Evolutionary conservation across 345 rosid genomes (phyloP).

Genomic region (Murraya paniculata): DNA sequence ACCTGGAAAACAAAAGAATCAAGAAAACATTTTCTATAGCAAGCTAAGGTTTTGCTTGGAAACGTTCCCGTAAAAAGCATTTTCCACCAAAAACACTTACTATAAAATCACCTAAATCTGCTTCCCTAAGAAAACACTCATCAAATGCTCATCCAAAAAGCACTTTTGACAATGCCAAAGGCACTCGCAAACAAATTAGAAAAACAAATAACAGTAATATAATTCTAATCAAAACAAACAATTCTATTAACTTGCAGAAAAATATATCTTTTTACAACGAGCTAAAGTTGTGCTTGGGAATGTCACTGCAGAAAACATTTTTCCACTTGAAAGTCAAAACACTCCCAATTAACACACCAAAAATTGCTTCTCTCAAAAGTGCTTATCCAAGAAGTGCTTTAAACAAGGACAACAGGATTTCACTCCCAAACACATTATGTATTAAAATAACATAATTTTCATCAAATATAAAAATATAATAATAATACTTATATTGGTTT

Average conservation of each 20-base stretch:
- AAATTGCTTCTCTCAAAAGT: background rate
- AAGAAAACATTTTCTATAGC: background rate
- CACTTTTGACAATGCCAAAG: background rate
- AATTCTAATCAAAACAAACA: background rate
- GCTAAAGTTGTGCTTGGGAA: background rate
- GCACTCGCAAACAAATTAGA: background rate
- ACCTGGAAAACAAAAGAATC: conserved; percentile 31
- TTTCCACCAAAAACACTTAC: background rate
- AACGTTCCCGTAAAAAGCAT: background rate
- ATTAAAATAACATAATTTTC: background rate
- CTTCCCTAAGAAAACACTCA: background rate
- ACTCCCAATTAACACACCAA: background rate
- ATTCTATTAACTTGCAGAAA: background rate
- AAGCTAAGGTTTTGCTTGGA: background rate
- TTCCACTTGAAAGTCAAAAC: background rate
- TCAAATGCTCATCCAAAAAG: background rate
- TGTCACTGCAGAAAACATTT: background rate
- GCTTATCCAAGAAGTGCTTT: background rate
- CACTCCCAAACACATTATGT: background rate
- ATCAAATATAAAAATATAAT: background rate
- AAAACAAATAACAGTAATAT: background rate
- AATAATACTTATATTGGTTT: too few species aligned
- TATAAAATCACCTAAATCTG: background rate
- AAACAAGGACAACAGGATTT: background rate
- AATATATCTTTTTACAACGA: background rate